Base-by-base conservation (phyloP, 2,329 filamentous ascomycete species). In the Penicillium capsulatum region DNA sequence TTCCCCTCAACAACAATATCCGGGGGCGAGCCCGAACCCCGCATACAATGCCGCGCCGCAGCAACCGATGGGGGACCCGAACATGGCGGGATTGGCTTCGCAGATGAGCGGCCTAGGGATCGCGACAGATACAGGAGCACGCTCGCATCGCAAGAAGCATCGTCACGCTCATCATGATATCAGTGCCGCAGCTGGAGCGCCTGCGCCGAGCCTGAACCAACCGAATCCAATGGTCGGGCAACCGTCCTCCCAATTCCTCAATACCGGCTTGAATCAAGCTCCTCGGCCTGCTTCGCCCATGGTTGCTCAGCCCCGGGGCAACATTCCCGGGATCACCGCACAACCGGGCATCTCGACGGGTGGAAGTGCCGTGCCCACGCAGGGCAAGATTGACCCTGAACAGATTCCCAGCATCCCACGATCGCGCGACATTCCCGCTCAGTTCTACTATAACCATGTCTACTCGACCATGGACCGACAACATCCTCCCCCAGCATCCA, bases 391-490 rank as follows among this genome's bases (percentile, higher is more conserved):
- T 38, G 88, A 95, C 46, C 82, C 89, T 13, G 89, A 97, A 59
- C 87, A 95, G 57, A 86, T 96, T 55, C 92, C 92, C 29, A 96
- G 90, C 60, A 79, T 98, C 35, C 90, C 92, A 9, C 69, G 83
- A 53, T 86, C 89, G 54, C 81, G 92, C 69, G 92, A 98, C 64
- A 67, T 79, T 6, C 76, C 86, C 6, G 86, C 92, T 50, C 82
- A 84, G 50, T 84, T 90, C 69, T 98, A 91, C 62, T 77, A 94
- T 54, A 81, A 76, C 53, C 86, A 95, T 64, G 76, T 94, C 36
- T 97, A 96, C 63, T 89, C 91, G 13, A 98, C 92, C 3, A 94
- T 97, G 70, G 91, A 97, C 68, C 86, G 86, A 43, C 89, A 95
- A 60, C 75, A 95, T 2, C 90, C 92, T 8, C 92, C 92, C 32